A percentile compares a stretch with the other conserved stretches of the same genome.
Evolutionary conservation across 805 yeast species (phyloP).

Genomic region (Pichia phayaonensis): DNA sequence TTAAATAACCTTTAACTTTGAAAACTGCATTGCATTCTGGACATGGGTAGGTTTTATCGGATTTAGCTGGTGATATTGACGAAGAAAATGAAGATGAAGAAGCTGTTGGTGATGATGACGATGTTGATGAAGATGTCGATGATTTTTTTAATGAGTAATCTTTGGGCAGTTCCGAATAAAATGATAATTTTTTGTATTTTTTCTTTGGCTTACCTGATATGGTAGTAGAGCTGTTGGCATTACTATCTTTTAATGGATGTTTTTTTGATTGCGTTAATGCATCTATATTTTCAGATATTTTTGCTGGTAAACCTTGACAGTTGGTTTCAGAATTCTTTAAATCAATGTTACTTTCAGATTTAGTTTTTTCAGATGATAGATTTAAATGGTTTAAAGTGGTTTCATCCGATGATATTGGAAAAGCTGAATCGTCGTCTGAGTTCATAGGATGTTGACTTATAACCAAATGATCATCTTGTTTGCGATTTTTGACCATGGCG

Average conservation of each 20-base stretch:
- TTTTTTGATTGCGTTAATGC: neutral
- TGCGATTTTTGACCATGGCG: neutral
- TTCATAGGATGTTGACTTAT: neutral
- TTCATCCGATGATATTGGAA: neutral
- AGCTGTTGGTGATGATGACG: neutral
- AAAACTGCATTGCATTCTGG: slow-evolving; percentile 41
- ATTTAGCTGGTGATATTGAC: neutral
- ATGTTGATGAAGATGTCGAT: neutral
- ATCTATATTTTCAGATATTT: too few species aligned
- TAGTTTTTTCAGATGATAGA: too few species aligned
- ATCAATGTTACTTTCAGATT: neutral
- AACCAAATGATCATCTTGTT: neutral
- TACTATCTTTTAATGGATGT: neutral
- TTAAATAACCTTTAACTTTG: slow-evolving; percentile 46
- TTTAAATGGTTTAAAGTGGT: neutral
- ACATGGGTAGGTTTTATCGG: slow-evolving; percentile 31
- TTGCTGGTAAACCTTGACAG: too few species aligned
- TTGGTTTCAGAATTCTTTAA: too few species aligned
- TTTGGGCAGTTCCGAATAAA: neutral
- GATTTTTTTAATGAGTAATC: neutral
- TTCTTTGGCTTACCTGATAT: neutral
- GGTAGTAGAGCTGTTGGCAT: neutral
- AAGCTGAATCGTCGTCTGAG: neutral
- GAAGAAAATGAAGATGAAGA: neutral
- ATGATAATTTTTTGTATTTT: neutral